Evolutionary conservation across 768 basidiomycete species (phyloP), one percentile per base, ranked within the genome.

Genomic region (Ramaria rubella): DNA sequence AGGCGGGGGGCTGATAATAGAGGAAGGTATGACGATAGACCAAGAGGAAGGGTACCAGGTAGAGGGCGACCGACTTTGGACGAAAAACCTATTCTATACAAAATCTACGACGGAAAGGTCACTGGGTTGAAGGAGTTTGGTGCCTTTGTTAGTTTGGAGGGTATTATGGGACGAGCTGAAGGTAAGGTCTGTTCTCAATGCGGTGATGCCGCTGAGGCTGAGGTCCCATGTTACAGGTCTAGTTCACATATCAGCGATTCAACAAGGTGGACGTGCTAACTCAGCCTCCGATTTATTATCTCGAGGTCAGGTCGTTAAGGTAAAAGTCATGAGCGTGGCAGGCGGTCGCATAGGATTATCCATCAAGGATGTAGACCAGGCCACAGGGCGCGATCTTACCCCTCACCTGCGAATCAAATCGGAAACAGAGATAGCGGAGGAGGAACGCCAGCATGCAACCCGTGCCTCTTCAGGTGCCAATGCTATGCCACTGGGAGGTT

Each of bases 341-440:
- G 91, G 90, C 4, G 81, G 55, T 59, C 82, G 91, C 53, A 70
- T 94, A 52, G 81, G 90, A 7, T 78, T 99, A 23, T 98, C 95
- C 23, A 97, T 99, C 89, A 95, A 95, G 66, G 96, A 99, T 67
- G 96, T 93, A 30, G 96, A 99, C 68, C 96, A 99, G 68, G 70
- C 68, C 15, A 85, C 86, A 0, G 96, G 95, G 5, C 84, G 83
- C 23, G 96, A 99, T 67, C 80, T 98, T 56, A 90, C 93, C 0
- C 96, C 96, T 3, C 92, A 99, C 68, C 79, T 99, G 9, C 86
- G 90, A 49, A 91, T 97, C 74, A 91, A 89, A 69, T 91, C 91
- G 5, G 92, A 94, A 68, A 90, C 91, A 9, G 96, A 99, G 69
- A 75, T 95, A 67, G 70, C 70, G 8, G 89, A 90, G 59, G 90